Evolutionary conservation across 805 yeast species (phyloP).

Genomic region (Kurtzmaniella fragi): DNA sequence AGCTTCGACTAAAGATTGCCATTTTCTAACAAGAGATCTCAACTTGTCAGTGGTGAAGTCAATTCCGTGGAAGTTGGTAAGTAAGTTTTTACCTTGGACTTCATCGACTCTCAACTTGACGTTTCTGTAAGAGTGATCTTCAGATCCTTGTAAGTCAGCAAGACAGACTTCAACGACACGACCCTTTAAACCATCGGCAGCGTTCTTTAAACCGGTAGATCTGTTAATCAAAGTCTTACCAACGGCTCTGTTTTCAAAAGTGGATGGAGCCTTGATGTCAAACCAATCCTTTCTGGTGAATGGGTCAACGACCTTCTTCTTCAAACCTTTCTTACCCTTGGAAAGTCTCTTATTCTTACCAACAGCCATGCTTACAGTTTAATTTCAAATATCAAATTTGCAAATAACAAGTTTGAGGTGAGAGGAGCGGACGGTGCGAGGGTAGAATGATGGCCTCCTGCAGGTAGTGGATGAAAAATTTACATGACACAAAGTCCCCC

Average conservation of each 20-base stretch:
- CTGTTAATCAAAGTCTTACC: conserved; percentile 99
- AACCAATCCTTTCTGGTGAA: conserved; percentile 99
- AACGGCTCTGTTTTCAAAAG: conserved; percentile 96
- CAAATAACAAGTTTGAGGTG: too few species aligned
- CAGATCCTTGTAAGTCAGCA: conserved; percentile 98
- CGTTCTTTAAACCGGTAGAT: conserved; percentile 96
- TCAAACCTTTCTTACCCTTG: conserved; percentile 92
- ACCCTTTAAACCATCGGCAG: conserved; percentile 97
- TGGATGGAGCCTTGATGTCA: conserved; percentile 97
- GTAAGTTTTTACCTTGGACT: conserved; percentile 97
- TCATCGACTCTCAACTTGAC: conserved; percentile 97
- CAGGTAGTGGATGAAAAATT: too few species aligned
- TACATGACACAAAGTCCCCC: background rate
- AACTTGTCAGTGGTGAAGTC: conserved; percentile 97
- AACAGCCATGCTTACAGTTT: conserved; percentile 45
- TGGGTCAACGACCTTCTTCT: conserved; percentile 99
- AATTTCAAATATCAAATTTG: too few species aligned
- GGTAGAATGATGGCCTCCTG: too few species aligned
- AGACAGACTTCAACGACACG: conserved; percentile 93
- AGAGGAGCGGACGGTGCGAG: too few species aligned
- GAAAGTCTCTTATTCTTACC: conserved; percentile 65
- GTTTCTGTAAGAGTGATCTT: conserved; percentile 98
- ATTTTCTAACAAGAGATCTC: conserved; percentile 96
- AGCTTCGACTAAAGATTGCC: conserved; percentile 98
- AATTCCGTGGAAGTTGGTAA: conserved; percentile 99